Base-by-base conservation (phyloP, 257 asterid species). In the Pogostemon cablin region DNA sequence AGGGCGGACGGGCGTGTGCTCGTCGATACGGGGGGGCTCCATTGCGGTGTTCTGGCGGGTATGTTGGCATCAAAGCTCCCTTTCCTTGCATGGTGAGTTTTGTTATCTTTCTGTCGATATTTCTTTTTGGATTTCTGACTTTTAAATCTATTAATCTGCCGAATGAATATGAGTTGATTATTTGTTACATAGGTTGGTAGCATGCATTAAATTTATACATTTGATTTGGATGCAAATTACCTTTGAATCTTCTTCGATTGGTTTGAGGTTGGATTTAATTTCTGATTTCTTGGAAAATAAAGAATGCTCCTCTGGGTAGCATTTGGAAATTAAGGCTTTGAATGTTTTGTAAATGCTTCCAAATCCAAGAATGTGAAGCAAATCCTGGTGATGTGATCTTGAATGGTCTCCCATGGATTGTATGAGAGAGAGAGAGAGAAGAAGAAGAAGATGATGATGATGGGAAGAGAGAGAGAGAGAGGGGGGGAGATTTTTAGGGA, bases 281-380 rank as follows among this genome's bases (percentile, higher is more conserved):
- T 54, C 64, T 32, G 72, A 10, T 65, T 80, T 70, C 65, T 62
- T 62, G 81, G 74, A 70, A 59, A 71, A 59, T 0, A 64, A 38
- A 43, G 73, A 34, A 38, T 62, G 74, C 41, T 72, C 76, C 9
- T 77, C 83, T 2, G 79, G 81, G 72, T 73, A 73, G 69, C 87
- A 81, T 76, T 73, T 86, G 68, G 83, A 68, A 46, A 90, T 67
- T 10, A 90, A 72, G 2, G 85, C 79, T 84, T 80, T 90, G 82
- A 82, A 87, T 8, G 82, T 79, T 69, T 61, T 78, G 66, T 80
- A 74, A 15, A 87, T 68, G 69, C 57, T 75, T 68, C 81, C 89
- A 60, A 85, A 78, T 77, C 85, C 81, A 48, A 78, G 71, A 70
- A 73, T 35, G 70, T 67, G 82, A 60, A 79, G 67, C 64, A 75